Evolutionary conservation across 2,329 filamentous ascomycete genomes (phyloP).

Genomic region (Magnaporthiopsis poae): DNA sequence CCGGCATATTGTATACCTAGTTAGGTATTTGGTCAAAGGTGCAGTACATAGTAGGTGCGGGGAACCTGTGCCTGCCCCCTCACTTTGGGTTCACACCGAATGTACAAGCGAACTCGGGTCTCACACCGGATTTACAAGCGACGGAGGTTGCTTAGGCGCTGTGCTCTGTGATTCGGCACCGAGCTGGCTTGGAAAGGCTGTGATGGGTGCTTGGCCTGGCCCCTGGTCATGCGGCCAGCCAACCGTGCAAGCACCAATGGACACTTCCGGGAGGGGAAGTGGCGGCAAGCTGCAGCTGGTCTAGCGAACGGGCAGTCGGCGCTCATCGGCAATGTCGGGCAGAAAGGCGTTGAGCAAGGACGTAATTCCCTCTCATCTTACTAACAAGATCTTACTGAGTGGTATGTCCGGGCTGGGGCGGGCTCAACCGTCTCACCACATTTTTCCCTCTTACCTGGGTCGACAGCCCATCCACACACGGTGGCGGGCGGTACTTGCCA

Average conservation of each 20-base stretch:
- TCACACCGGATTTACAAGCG: not conserved
- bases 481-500: too few relatives aligned
- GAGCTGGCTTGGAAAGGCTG: not conserved
- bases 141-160: not conserved
- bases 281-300: not conserved
- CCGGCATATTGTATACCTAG: not conserved
- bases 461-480: too few relatives aligned
- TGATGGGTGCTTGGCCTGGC: not conserved
- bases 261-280: not conserved
- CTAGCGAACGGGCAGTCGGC: not conserved
- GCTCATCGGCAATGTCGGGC: not conserved
- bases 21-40: not conserved
- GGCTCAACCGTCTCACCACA: too few relatives aligned
- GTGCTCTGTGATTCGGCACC: not conserved
- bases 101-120: not conserved
- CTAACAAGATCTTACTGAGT: too few relatives aligned
- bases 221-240: not conserved
- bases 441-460: too few relatives aligned
- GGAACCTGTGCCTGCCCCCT: not conserved
- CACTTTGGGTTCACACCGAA: not conserved
- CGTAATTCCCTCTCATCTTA: too few relatives aligned
- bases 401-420: too few relatives aligned
- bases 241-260: not conserved
- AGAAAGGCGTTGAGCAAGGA: not conserved
- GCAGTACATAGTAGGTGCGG: not conserved